Evolutionary conservation across 768 basidiomycete genomes (phyloP).

Genomic region (Naganishia onofrii): DNA sequence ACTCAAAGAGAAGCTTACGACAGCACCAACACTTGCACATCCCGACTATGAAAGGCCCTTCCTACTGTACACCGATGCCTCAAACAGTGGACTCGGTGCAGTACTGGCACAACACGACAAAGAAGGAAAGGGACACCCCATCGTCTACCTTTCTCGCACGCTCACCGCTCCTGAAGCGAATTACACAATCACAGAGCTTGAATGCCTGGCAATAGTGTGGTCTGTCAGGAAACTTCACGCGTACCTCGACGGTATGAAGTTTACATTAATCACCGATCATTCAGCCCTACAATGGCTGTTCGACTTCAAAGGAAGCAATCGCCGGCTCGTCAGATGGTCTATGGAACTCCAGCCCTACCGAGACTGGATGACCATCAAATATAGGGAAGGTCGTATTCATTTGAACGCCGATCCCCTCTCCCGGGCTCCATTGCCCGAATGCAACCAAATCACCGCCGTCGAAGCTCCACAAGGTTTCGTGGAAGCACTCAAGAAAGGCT

Average conservation of each 20-base stretch:
- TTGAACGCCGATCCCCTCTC: constrained; percentile 21
- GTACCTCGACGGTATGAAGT: constrained; percentile 24
- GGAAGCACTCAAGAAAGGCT: not conserved
- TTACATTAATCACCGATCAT: constrained; percentile 27
- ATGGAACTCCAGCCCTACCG: constrained; percentile 26
- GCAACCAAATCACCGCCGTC: not conserved
- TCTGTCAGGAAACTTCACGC: constrained; percentile 26
- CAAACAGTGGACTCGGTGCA: constrained; percentile 25
- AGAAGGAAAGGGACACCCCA: not conserved
- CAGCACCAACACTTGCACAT: constrained; percentile 19
- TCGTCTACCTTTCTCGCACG: too few species aligned
- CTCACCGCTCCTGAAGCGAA: too few species aligned
- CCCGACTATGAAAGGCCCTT: constrained; percentile 23
- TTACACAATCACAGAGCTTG: too few species aligned
- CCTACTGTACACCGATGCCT: constrained; percentile 17
- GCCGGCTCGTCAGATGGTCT: constrained; percentile 22
- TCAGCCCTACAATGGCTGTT: constrained; percentile 20
- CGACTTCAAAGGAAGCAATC: constrained; percentile 23
- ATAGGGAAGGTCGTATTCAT: not conserved
- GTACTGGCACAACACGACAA: constrained; percentile 15
- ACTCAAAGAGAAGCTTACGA: not conserved
- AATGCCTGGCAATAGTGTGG: too few species aligned
- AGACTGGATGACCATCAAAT: constrained; percentile 15
- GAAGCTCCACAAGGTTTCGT: not conserved
- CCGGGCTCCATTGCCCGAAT: constrained; percentile 1